Conservation (phyloP, 768 basidiomycete species). For the Suillus bovinus region DNA sequence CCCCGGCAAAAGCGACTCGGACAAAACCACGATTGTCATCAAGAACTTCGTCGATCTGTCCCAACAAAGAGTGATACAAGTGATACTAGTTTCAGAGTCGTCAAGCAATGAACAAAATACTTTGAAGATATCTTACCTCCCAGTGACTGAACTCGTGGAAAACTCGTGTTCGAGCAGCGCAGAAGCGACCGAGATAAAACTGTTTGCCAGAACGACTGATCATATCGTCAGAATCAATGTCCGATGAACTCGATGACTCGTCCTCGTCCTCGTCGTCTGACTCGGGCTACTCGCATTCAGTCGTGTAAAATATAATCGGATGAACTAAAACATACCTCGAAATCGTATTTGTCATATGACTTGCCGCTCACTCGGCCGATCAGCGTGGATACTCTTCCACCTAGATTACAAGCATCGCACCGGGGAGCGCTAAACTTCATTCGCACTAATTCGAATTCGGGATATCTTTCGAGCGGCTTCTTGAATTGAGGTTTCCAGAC, state of each 20-base stretch:
- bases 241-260: constrained; percentile 27
- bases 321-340: constrained; percentile 43
- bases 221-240: constrained; percentile 23
- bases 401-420: constrained; percentile 85
- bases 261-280: too few species aligned
- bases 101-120: not conserved
- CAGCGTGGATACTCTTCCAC: constrained; percentile 65
- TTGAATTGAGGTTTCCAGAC: constrained; percentile 79
- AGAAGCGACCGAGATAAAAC: constrained; percentile 78
- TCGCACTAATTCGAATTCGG: constrained; percentile 53
- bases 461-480: constrained; percentile 62
- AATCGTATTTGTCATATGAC: constrained; percentile 73
- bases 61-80: constrained; percentile 58
- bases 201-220: constrained; percentile 25
- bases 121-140: constrained; percentile 56
- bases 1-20: constrained; percentile 55
- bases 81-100: constrained; percentile 47
- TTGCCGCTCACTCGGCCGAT: constrained; percentile 61
- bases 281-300: constrained; percentile 3
- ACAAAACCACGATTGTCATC: constrained; percentile 49
- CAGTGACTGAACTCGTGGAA: constrained; percentile 80
- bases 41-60: constrained; percentile 59
- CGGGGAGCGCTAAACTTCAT: constrained; percentile 58
- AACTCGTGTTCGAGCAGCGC: constrained; percentile 63
- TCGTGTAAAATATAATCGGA: too few species aligned